Base-by-base conservation (phyloP, 129 eudicot genomes). In the Lactuca saligna region DNA sequence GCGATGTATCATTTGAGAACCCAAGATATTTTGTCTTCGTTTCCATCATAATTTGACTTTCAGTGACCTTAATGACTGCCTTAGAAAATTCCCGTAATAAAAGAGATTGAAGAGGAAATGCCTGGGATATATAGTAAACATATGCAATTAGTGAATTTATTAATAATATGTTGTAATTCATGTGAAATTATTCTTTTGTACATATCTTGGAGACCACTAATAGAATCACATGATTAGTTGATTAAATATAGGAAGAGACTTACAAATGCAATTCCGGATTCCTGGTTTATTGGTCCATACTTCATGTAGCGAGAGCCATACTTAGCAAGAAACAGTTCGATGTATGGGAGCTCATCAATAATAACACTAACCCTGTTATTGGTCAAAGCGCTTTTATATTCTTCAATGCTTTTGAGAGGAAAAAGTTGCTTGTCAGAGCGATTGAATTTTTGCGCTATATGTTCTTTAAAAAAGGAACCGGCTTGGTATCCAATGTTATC, bases 191-290 rank as follows among this genome's bases (percentile, higher is more conserved):
- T 25, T 25, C 38, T 35, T 35, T 35, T 35, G 5, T 4, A 35
- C 4, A 35, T 35, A 35, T 35, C 38, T 35, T 35, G 38, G 5
- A 35, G 38, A 35, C 0, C 5, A 35, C 38, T 35, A 35, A 35
- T 4, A 4, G 38, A 35, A 35, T 35, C 5, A 35, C 38, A 35
- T 4, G 38, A 35, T 35, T 6, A 35, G 6, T 35, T 4, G 5
- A 35, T 35, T 35, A 35, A 35, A 54, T 12, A 17, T 12, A 9
- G 53, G 29, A 41, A 61, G 61, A 54, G 54, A 73, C 77, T 73
- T 56, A 73, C 77, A 53, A 73, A 73, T 54, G 70, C 64, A 39
- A 63, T 53, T 73, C 77, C 77, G 37, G 77, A 44, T 53, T 61
- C 70, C 53, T 73, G 77, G 17, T 57, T 68, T 57, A 75, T 57